Evolutionary conservation across 2,329 filamentous ascomycete species (phyloP), one percentile per base, ranked within the genome.

Genomic region (Trichoderma guizhouense): DNA sequence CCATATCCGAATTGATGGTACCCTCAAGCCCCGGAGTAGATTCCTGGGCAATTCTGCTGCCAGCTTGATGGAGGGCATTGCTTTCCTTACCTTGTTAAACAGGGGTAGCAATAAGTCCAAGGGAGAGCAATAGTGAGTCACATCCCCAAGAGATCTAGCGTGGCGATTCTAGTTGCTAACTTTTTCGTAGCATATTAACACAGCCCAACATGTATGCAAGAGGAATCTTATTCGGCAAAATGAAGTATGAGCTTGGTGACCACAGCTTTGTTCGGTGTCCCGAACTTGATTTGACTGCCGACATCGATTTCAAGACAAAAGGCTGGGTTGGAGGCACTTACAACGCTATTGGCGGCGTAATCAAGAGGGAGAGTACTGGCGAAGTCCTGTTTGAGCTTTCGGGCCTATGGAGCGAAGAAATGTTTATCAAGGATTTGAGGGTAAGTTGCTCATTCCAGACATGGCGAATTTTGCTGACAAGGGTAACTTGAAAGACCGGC

Each of bases 201-300:
- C 96, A 99, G 79, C 96, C 96, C 21, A 99, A 99, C 84, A 99
- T 99, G 94, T 99, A 99, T 81, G 96, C 95, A 26, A 90, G 96
- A 74, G 95, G 96, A 43, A 98, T 99, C 73, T 86, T 99, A 9
- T 98, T 99, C 78, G 96, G 96, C 62, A 98, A 98, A 82, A 98
- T 99, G 96, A 98, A 98, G 82, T 99, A 98, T 82, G 96, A 99
- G 84, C 89, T 99, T 8, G 96, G 95, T 74, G 95, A 98, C 80
- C 95, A 97, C 84, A 97, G 95, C 80, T 93, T 94, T 77, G 93
- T 99, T 24, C 89, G 91, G 75, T 98, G 96, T 81, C 94, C 95
- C 0, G 95, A 98, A 80, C 88, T 94, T 21, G 91, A 94, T 72
- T 86, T 99, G 21, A 88, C 90, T 30, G 95, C 94, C 73, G 95